Percentiles rank a stretch among this genome's conserved stretches.
These are phyloP conservation scores for Coffea humblotiana DNA, from an alignment of 305 asterid genomes.

Conservation along the genomic window DNA sequence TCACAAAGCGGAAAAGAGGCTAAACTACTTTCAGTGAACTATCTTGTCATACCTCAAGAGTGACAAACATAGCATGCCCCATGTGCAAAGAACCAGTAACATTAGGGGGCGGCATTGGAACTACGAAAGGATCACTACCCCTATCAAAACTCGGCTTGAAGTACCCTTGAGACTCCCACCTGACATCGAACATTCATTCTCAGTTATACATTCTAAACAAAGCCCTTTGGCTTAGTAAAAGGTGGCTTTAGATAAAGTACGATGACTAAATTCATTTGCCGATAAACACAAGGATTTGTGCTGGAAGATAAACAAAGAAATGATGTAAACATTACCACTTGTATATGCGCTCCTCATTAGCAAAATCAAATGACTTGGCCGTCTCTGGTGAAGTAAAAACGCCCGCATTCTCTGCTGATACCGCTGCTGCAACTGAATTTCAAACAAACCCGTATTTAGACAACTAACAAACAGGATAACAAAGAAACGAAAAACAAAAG, in stretches of 20 bases:
- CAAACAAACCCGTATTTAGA: conserved; percentile 15
- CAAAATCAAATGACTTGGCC: conserved; percentile 81
- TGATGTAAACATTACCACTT: conserved; percentile 53
- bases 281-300: neutral
- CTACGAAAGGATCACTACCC: conserved; percentile 75
- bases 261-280: neutral
- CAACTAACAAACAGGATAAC: neutral
- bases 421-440: conserved; percentile 56
- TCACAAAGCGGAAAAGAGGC: neutral
- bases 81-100: conserved; percentile 98
- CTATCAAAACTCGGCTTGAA: conserved; percentile 77
- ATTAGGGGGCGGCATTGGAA: conserved; percentile 98
- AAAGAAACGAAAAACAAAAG: neutral
- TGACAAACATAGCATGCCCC: conserved; percentile 99
- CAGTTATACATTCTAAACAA: conserved; percentile 11
- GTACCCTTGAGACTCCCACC: conserved; percentile 99
- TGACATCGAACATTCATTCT: conserved; percentile 38
- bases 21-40: conserved; percentile 3
- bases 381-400: conserved; percentile 79
- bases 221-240: neutral
- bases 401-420: conserved; percentile 42
- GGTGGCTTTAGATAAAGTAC: neutral
- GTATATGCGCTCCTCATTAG: conserved; percentile 85
- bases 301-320: neutral
- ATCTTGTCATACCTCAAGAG: conserved; percentile 75